A percentile compares a stretch with the other conserved stretches of the same genome.
These are phyloP conservation scores for Phlyctochytrium arcticum DNA, from an alignment of 192 early-diverging fungal genomes.

Conservation along the genomic window DNA sequence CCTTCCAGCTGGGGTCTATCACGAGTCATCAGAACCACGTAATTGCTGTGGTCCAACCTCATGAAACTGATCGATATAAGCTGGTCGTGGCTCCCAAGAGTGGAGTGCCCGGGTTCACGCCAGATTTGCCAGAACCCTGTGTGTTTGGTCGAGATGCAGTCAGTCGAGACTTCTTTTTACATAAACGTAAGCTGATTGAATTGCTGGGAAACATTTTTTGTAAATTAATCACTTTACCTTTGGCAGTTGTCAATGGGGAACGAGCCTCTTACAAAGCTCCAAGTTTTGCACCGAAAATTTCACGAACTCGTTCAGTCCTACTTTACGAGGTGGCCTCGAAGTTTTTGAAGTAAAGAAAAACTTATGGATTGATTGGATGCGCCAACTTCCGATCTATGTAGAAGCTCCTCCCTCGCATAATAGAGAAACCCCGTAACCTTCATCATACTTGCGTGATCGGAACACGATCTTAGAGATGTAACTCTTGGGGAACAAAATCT, in stretches of 20 bases:
- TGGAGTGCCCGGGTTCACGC: conserved; percentile 61
- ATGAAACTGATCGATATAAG: conserved; percentile 42
- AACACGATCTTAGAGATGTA: no score
- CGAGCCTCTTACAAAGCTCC: conserved; percentile 62
- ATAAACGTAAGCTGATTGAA: conserved; percentile 44
- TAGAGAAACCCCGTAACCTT: no score
- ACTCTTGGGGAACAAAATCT: no score
- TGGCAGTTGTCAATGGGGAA: conserved; percentile 69
- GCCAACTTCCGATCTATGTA: no score
- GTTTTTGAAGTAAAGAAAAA: conserved; percentile 24
- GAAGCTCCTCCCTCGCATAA: no score
- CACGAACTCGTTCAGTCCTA: conserved; percentile 56
- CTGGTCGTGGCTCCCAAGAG: conserved; percentile 43
- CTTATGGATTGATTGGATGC: no score
- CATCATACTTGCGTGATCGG: no score
- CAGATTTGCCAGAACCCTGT: conserved; percentile 54
- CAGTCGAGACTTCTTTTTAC: conserved; percentile 59
- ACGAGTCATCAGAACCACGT: conserved; percentile 57
- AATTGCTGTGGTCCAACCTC: conserved; percentile 48
- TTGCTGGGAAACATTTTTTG: neutral
- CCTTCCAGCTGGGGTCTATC: conserved; percentile 45
- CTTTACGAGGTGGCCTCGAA: conserved; percentile 58
- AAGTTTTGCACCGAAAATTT: conserved; percentile 61
- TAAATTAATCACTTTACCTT: neutral
- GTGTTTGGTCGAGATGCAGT: conserved; percentile 52